Conservation (phyloP, 768 basidiomycete genomes). For the Boletus rubescentipes region DNA sequence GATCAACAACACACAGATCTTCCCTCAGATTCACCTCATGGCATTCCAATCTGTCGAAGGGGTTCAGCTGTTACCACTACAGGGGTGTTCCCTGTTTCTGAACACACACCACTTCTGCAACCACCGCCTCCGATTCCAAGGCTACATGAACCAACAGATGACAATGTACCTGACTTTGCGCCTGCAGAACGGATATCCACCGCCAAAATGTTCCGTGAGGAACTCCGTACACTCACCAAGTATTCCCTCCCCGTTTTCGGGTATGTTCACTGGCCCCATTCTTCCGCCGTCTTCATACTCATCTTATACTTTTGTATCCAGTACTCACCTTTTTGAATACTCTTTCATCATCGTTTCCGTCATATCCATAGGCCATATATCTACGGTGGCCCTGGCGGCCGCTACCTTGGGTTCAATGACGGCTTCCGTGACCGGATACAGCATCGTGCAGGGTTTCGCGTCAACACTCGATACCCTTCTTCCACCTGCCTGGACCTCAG, state of each 20-base stretch:
- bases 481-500: constrained; percentile 92
- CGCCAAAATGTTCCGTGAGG: constrained; percentile 51
- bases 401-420: too few relatives aligned
- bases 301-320: not conserved
- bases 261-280: constrained; percentile 40
- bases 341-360: too few relatives aligned
- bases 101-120: constrained; percentile 58
- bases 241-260: constrained; percentile 74
- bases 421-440: constrained; percentile 50
- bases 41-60: constrained; percentile 18
- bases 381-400: too few relatives aligned
- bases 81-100: constrained; percentile 24
- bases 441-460: constrained; percentile 78
- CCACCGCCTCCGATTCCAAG: constrained; percentile 49
- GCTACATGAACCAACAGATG: constrained; percentile 52
- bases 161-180: not conserved
- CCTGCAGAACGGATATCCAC: constrained; percentile 20
- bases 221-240: constrained; percentile 53
- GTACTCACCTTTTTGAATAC: too few relatives aligned
- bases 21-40: constrained; percentile 15
- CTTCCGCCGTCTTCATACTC: not conserved
- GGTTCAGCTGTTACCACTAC: not conserved
- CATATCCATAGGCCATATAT: too few relatives aligned
- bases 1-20: constrained; percentile 3
- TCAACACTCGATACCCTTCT: constrained; percentile 93